Base-by-base conservation (phyloP, 1,284 basidiomycete species). In the Tremellales sp. region DNA sequence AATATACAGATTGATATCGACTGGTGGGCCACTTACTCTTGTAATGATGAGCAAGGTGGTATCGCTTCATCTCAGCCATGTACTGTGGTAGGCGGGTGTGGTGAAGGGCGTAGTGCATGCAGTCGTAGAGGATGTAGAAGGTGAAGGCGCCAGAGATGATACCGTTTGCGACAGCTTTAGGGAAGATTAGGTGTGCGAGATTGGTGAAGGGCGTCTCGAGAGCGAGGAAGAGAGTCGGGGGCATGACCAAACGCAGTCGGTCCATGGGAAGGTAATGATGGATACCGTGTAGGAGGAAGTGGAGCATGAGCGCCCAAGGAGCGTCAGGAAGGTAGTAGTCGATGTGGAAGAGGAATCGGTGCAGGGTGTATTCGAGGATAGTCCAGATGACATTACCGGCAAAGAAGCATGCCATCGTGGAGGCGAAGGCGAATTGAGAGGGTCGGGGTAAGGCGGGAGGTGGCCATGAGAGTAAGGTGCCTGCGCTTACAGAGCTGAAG, bases 181-280 rank as follows among this genome's bases (percentile, higher is more conserved):
- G 90, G 80, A 98, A 96, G 19, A 98, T 56, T 19, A 76, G 52
- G 68, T 98, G 84, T 0, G 84, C 93, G 43, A 99, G 82, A 51
- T 79, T 80, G 10, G 93, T 97, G 78, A 98, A 94, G 0, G 94
- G 96, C 40, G 80, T 80, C 56, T 89, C 85, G 24, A 98, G 81
- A 12, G 76, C 72, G 43, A 79, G 75, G 76, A 99, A 99, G 49
- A 98, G 74, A 3, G 82, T 68, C 0, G 96, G 96, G 0, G 96
- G 96, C 96, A 99, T 99, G 64, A 98, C 96, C 33, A 98, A 84
- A 47, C 96, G 82, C 62, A 96, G 75, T 57, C 88, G 87, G 70
- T 96, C 93, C 92, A 96, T 96, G 15, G 92, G 94, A 50, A 99
- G 78, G 69, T 94, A 98, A 76, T 99, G 94, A 72, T 99, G 94